phyloP scores from a whole-genome alignment of 179 eudicot genomes.

The Gypsophila paniculata region DNA sequence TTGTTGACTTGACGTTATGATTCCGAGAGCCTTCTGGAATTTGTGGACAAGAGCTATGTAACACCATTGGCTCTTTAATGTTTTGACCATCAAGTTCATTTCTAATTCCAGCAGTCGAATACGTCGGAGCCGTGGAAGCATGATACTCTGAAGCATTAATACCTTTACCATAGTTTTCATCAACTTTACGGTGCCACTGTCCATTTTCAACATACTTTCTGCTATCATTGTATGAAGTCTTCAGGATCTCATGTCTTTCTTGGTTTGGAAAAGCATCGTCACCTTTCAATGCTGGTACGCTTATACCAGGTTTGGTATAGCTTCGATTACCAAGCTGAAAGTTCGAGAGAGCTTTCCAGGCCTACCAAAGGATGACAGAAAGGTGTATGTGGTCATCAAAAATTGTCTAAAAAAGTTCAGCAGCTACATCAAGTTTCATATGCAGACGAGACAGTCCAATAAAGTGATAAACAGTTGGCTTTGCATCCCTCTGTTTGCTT shows the following conservation, averaged over 20 bases:
- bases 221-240: constrained; percentile 27
- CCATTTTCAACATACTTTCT: constrained; percentile 30
- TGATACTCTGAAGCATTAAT: constrained; percentile 27
- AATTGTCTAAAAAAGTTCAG: too few relatives aligned
- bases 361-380: constrained; percentile 44
- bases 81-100: constrained; percentile 26
- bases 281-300: constrained; percentile 44
- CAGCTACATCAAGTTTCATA: neutral
- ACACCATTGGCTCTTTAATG: constrained; percentile 24
- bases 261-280: constrained; percentile 28
- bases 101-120: constrained; percentile 32
- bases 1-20: constrained; percentile 31
- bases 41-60: constrained; percentile 28
- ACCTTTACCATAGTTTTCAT: constrained; percentile 28
- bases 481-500: neutral
- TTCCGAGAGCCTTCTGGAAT: constrained; percentile 28
- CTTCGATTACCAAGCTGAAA: constrained; percentile 53
- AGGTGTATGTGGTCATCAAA: constrained; percentile 8
- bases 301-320: constrained; percentile 65
- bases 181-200: constrained; percentile 31
- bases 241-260: constrained; percentile 30
- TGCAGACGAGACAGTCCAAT: constrained; percentile 1
- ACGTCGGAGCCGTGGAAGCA: constrained; percentile 25
- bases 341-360: constrained; percentile 72
- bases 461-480: neutral